Percentiles rank a stretch among this genome's conserved stretches.
phyloP scores from a whole-genome alignment of 2,329 filamentous ascomycete species.

The Exophiala aquamarina region DNA sequence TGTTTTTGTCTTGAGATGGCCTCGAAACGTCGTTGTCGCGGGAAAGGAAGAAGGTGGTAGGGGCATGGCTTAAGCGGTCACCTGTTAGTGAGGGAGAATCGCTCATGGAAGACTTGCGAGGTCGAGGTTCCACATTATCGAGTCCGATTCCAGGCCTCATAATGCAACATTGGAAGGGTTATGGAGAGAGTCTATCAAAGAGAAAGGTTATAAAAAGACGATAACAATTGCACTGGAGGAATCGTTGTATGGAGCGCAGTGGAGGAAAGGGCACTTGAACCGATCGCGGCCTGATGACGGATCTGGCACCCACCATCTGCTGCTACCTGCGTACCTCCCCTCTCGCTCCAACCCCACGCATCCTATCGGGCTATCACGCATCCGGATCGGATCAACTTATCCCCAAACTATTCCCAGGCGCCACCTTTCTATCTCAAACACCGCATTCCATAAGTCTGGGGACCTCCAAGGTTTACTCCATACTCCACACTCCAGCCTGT shows the following conservation, averaged over 20 bases:
- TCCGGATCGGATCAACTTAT: too few relatives aligned
- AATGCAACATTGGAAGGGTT: conserved; percentile 32
- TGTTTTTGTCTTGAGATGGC: conserved; percentile 7
- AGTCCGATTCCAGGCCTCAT: conserved; percentile 38
- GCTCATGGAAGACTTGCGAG: conserved; percentile 32
- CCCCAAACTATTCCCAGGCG: too few relatives aligned
- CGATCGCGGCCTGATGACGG: conserved; percentile 14
- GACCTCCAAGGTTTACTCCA: too few relatives aligned
- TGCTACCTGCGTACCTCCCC: not conserved
- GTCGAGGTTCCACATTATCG: conserved; percentile 31
- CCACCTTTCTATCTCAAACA: too few relatives aligned
- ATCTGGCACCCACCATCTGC: not conserved
- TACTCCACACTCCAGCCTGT: too few relatives aligned
- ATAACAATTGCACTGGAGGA: not conserved
- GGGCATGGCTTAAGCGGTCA: conserved; percentile 34
- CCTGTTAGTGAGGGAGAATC: conserved; percentile 34
- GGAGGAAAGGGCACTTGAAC: not conserved
- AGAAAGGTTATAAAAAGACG: too few relatives aligned
- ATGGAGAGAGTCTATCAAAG: not conserved
- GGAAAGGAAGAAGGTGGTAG: conserved; percentile 61
- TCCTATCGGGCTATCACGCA: too few relatives aligned
- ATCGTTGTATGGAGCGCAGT: too few relatives aligned
- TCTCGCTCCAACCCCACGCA: too few relatives aligned
- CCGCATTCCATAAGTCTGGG: too few relatives aligned
- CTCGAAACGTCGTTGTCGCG: conserved; percentile 48